phyloP scores from a whole-genome alignment of 2,329 filamentous ascomycete genomes.

The Gaeumannomyces sp. region DNA sequence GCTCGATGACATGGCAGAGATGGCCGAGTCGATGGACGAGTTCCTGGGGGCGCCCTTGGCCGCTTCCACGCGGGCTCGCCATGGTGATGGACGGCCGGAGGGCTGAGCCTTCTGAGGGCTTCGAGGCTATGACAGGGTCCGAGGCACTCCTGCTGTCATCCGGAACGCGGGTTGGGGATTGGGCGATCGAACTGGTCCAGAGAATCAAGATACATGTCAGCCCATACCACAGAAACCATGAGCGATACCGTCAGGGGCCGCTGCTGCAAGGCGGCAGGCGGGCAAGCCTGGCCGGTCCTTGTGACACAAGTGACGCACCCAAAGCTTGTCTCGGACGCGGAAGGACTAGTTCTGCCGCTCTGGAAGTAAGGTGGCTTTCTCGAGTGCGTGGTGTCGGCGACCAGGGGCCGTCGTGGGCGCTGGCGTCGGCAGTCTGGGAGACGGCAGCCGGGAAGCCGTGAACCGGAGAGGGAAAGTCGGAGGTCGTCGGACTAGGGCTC shows the following conservation, averaged over 20 bases:
- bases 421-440: conserved; percentile 26
- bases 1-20: conserved; percentile 66
- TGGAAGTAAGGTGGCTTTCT: conserved; percentile 30
- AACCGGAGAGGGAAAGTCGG: conserved; percentile 26
- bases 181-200: conserved; percentile 20
- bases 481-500: conserved; percentile 34
- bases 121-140: conserved; percentile 35
- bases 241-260: background rate
- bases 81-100: conserved; percentile 35
- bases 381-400: conserved; percentile 15
- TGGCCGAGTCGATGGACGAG: conserved; percentile 88
- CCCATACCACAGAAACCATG: conserved; percentile 3
- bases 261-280: background rate
- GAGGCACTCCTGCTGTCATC: conserved; percentile 45
- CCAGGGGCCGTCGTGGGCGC: conserved; percentile 20
- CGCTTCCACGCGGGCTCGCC: conserved; percentile 38
- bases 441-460: conserved; percentile 23
- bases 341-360: conserved; percentile 30
- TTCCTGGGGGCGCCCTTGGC: conserved; percentile 54
- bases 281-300: background rate
- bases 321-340: conserved; percentile 23
- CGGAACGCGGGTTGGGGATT: conserved; percentile 29
- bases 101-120: conserved; percentile 34
- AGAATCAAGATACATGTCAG: conserved; percentile 5
- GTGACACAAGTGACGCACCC: background rate